Conservation (phyloP, 2,329 filamentous ascomycete species). For the Blumeria hordei region DNA sequence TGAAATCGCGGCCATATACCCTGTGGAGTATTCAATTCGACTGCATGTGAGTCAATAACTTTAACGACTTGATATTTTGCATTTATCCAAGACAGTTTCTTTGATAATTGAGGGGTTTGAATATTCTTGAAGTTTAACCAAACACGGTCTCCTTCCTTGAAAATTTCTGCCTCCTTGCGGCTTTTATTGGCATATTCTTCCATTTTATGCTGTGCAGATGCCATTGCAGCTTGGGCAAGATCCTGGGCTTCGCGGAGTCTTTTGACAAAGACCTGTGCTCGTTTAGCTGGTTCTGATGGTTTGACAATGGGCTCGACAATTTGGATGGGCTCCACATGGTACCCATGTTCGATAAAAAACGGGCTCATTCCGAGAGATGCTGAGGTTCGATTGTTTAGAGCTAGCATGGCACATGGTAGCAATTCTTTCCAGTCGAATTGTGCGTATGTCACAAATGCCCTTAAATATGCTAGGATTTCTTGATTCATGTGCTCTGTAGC, state of each 20-base stretch:
- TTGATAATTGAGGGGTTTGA: neutral
- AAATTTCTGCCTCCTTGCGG: neutral
- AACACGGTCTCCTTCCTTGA: neutral
- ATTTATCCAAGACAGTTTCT: neutral
- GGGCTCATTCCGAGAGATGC: neutral
- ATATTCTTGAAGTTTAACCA: neutral
- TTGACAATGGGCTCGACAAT: neutral
- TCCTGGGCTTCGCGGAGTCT: neutral
- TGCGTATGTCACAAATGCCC: neutral
- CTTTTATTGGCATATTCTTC: neutral
- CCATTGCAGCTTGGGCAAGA: neutral
- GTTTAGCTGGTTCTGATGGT: neutral
- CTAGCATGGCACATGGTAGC: neutral
- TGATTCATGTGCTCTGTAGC: neutral
- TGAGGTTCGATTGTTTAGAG: neutral
- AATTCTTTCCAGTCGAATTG: neutral
- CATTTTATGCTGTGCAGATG: neutral
- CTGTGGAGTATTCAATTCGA: neutral
- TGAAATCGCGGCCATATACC: neutral
- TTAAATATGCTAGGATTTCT: neutral
- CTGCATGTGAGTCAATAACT: neutral
- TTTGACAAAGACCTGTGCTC: neutral
- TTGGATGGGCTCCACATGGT: neutral
- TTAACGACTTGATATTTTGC: neutral
- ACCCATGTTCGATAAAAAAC: neutral